Base-by-base conservation (phyloP, 345 rosid species). In the Trapa bicornis region DNA sequence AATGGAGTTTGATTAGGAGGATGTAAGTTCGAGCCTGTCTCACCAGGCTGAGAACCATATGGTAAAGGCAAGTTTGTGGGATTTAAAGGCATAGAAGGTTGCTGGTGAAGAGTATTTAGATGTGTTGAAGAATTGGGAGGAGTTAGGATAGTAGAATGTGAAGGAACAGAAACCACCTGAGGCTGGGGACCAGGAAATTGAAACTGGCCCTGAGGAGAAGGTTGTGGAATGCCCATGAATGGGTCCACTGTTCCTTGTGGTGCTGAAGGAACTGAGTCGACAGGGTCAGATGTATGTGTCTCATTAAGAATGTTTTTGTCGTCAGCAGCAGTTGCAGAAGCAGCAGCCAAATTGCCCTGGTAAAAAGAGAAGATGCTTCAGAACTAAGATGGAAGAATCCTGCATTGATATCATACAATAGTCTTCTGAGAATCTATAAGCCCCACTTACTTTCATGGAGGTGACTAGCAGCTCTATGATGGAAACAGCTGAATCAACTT, bases 401-500 rank as follows among this genome's bases (percentile, higher is more conserved):
- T 32, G 13, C 6, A 15, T 14, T 11, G 5, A 37, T 11, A 61
- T 12, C 17, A 15, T 12, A 22, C 15, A 12, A 58, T 10, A 32
- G 12, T 32, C 37, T 32, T 33, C 6, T 9, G 22, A 50, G 63
- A 58, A 35, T 8, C 13, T 32, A 32, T 58, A 58, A 58, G 8
- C 15, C 35, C 36, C 0, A 80, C 99, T 91, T 85, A 94, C 99
- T 37, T 89, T 76, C 65, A 86, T 81, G 60, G 99, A 94, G 69
- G 89, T 77, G 53, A 91, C 69, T 69, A 89, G 87, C 80, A 87
- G 77, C 79, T 89, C 93, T 71, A 91, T 82, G 47, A 94, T 79
- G 65, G 87, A 79, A 71, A 88, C 89, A 48, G 97, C 97, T 65
- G 86, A 86, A 76, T 94, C 97, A 56, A 89, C 91, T 83, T 94